Evolutionary conservation across 192 early-diverging fungal species (phyloP).

Genomic region (Linnemannia schmuckeri): DNA sequence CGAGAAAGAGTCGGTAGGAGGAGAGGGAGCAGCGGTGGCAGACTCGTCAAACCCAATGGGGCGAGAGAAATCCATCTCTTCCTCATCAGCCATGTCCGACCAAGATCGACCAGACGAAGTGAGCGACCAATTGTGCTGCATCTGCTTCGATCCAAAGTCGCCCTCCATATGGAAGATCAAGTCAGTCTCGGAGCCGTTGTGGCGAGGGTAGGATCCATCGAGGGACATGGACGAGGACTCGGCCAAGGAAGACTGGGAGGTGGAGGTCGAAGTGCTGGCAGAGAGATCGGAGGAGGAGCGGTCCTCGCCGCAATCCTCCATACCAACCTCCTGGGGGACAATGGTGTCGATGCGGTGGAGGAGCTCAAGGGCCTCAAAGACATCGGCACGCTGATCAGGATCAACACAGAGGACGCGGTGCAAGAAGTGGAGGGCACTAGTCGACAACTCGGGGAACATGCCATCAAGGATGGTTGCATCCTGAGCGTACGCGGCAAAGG

Average conservation of each 20-base stretch:
- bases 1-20: conserved; percentile 6
- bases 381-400: conserved; percentile 60
- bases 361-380: conserved; percentile 49
- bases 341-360: conserved; percentile 41
- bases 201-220: conserved; percentile 7
- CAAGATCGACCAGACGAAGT: conserved; percentile 36
- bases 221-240: conserved; percentile 22
- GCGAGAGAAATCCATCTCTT: conserved; percentile 51
- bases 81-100: conserved; percentile 55
- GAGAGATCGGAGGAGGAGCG: conserved; percentile 7
- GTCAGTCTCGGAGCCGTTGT: conserved; percentile 16
- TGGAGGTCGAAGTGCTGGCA: conserved; percentile 1
- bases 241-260: conserved; percentile 16
- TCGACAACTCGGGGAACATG: conserved; percentile 68
- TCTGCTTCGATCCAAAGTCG: conserved; percentile 28
- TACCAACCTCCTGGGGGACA: conserved; percentile 22
- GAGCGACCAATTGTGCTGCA: conserved; percentile 30
- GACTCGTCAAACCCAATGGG: conserved; percentile 38
- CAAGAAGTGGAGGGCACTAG: conserved; percentile 57
- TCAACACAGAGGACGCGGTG: conserved; percentile 59
- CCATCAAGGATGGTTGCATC: conserved; percentile 64
- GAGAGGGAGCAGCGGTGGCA: background rate
- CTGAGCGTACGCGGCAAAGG: conserved; percentile 64
- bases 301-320: conserved; percentile 44
- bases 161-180: conserved; percentile 54